Conservation (phyloP, 495 filamentous ascomycete genomes). For the Lophiotrema nucula region DNA sequence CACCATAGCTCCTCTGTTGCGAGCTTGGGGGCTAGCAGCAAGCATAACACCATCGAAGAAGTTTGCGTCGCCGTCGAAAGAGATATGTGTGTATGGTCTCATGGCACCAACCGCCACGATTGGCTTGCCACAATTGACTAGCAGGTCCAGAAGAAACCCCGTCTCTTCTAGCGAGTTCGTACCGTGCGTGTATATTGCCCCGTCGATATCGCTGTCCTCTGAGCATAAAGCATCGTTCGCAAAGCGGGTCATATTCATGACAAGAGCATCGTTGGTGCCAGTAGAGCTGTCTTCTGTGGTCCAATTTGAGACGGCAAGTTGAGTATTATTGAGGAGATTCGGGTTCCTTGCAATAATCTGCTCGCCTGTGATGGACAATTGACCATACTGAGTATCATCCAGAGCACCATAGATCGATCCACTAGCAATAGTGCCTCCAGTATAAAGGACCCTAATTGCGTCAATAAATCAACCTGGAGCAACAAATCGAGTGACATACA, state of each 20-base stretch:
- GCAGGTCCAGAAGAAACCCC: constrained; percentile 19
- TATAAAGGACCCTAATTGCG: constrained; percentile 12
- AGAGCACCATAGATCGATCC: constrained; percentile 19
- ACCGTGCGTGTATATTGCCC: constrained; percentile 20
- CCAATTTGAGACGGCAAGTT: constrained; percentile 26
- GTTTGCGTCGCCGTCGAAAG: constrained; percentile 22
- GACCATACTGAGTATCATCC: constrained; percentile 24
- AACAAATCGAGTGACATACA: constrained; percentile 5
- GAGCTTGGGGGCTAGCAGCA: constrained; percentile 7
- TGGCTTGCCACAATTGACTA: constrained; percentile 22
- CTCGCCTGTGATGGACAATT: constrained; percentile 16
- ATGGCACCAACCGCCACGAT: constrained; percentile 20
- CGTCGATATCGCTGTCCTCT: constrained; percentile 24
- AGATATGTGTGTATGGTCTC: constrained; percentile 17
- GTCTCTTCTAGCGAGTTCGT: constrained; percentile 23
- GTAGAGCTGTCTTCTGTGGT: constrained; percentile 14
- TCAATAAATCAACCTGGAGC: background rate
- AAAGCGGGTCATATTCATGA: constrained; percentile 27
- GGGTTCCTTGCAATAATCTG: constrained; percentile 21
- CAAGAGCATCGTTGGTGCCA: constrained; percentile 19
- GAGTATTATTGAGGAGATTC: constrained; percentile 24
- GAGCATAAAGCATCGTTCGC: constrained; percentile 22
- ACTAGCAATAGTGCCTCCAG: constrained; percentile 17
- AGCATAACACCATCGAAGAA: constrained; percentile 21
- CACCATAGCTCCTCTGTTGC: constrained; percentile 18